phyloP scores from a whole-genome alignment of 768 basidiomycete species.

The Xerocomellus amylosporus region DNA sequence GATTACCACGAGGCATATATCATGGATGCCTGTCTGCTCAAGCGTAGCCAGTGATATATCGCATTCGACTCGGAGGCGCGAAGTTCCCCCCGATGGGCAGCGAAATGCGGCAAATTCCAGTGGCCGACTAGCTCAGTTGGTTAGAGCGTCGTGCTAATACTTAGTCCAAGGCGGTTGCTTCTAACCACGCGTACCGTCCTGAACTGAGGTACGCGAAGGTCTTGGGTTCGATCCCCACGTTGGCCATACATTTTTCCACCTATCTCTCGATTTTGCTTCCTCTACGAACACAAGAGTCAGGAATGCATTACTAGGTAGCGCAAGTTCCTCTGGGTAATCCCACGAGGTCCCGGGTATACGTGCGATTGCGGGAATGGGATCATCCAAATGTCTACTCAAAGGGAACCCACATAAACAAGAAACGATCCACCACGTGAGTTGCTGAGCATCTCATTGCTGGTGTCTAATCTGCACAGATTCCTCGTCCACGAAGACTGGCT shows the following conservation, averaged over 20 bases:
- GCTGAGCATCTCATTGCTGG: too few species aligned
- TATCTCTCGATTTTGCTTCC: too few species aligned
- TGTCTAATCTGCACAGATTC: too few species aligned
- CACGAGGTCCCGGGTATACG: too few species aligned
- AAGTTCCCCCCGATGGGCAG: not conserved
- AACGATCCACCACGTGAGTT: too few species aligned
- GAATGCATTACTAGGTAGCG: too few species aligned
- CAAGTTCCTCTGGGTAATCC: too few species aligned
- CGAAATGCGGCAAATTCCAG: accelerated
- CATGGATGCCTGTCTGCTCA: not conserved
- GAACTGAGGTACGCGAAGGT: slow-evolving; percentile 54
- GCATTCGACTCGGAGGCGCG: not conserved
- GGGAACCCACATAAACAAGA: too few species aligned
- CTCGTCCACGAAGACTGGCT: too few species aligned
- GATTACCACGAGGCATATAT: not conserved
- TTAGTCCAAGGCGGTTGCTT: not conserved
- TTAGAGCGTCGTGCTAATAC: slow-evolving; percentile 85
- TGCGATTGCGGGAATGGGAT: too few species aligned
- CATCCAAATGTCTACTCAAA: too few species aligned
- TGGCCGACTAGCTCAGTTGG: slow-evolving; percentile 91
- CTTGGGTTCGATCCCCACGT: slow-evolving; percentile 81
- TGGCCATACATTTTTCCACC: slow-evolving; percentile 44
- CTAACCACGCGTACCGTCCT: not conserved
- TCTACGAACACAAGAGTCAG: not conserved
- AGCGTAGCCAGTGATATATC: not conserved